Evolutionary conservation across 177 flowering plant species (phyloP).

Genomic region (Telopea speciosissima): DNA sequence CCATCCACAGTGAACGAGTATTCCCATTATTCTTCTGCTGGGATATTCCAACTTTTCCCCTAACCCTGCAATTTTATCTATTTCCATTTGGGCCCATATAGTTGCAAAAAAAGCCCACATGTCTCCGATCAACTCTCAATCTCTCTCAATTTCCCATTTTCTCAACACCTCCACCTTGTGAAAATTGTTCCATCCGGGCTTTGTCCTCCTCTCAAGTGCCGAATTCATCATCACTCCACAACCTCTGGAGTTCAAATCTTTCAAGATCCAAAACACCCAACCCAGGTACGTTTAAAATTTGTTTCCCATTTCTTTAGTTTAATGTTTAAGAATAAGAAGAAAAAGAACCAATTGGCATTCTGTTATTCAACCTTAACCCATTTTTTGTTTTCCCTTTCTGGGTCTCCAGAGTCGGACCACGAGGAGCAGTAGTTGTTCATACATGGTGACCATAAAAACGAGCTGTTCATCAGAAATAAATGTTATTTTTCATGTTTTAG

Average conservation of each 20-base stretch:
- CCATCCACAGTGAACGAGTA: no score
- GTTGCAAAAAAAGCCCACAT: no score
- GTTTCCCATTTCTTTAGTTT: no score
- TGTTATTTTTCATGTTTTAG: no score
- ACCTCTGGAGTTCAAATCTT: slow-evolving; percentile 29
- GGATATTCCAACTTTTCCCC: no score
- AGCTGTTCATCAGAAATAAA: slow-evolving; percentile 80
- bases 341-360: neutral
- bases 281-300: neutral
- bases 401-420: slow-evolving; percentile 16
- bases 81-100: no score
- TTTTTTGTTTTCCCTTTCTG: neutral
- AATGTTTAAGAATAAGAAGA: neutral
- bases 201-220: slow-evolving; percentile 8
- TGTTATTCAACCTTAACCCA: neutral
- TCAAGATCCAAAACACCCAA: slow-evolving; percentile 20
- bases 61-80: no score
- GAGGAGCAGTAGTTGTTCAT: slow-evolving; percentile 37
- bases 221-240: slow-evolving; percentile 12
- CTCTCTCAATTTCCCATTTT: no score
- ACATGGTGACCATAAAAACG: slow-evolving; percentile 49
- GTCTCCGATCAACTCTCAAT: no score
- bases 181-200: slow-evolving; percentile 11
- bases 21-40: no score
- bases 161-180: neutral